These are phyloP conservation scores for Oryza nivara DNA, from an alignment of 176 grass and related monocot genomes.

Conservation along the genomic window DNA sequence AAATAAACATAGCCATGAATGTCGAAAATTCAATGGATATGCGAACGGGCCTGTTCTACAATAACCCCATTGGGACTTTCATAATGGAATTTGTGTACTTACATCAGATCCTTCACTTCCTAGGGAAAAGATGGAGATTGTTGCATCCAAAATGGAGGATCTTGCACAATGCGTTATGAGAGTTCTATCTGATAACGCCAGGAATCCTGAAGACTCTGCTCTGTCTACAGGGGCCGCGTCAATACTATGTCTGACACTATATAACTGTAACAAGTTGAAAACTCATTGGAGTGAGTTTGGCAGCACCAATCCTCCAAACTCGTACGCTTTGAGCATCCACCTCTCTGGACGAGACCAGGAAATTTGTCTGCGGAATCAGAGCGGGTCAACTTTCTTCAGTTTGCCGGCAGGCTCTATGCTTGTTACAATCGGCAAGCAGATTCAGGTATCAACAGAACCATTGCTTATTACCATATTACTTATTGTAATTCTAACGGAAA, in stretches of 20 bases:
- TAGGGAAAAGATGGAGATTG: constrained; percentile 74
- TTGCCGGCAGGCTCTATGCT: constrained; percentile 66
- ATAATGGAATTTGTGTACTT: not conserved
- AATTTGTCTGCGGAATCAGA: constrained; percentile 58
- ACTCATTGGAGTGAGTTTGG: constrained; percentile 41
- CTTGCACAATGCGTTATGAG: constrained; percentile 46
- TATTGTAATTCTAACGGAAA: not conserved
- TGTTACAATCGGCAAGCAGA: constrained; percentile 67
- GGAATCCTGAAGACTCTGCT: constrained; percentile 33
- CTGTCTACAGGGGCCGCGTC: constrained; percentile 40
- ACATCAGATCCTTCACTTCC: not conserved
- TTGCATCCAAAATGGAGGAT: constrained; percentile 61
- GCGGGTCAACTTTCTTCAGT: constrained; percentile 57
- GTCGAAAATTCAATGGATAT: not conserved
- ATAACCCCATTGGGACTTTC: not conserved
- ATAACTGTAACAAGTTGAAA: constrained; percentile 51
- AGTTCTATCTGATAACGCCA: constrained; percentile 53
- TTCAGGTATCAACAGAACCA: constrained; percentile 55
- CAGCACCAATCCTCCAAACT: constrained; percentile 40
- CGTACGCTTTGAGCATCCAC: constrained; percentile 66
- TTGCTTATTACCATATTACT: not conserved
- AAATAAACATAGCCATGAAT: not conserved
- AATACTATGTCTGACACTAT: constrained; percentile 61
- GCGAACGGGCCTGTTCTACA: no score
- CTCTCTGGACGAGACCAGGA: constrained; percentile 52